These are phyloP conservation scores for Lunularia cruciata DNA, from an alignment of 225 moss, liverwort and hornwort species.

Conservation along the genomic window DNA sequence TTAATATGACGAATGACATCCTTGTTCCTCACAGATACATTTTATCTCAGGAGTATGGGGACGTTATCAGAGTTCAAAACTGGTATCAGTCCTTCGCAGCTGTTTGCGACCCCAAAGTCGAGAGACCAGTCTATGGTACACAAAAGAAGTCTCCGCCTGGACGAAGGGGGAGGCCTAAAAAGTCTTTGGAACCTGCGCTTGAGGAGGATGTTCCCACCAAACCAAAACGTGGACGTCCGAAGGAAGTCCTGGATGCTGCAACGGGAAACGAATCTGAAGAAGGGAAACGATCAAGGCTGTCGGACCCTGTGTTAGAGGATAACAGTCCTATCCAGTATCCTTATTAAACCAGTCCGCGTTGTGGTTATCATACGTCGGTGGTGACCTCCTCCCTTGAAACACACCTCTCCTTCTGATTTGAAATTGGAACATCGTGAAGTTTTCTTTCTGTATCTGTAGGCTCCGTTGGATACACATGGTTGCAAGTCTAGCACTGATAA, in stretches of 20 bases:
- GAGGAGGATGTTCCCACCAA: slow-evolving; percentile 1
- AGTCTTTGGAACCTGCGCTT: neutral
- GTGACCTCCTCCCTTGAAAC: no score
- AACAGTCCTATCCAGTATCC: slow-evolving; percentile 69
- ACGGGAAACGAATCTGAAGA: slow-evolving; percentile 6
- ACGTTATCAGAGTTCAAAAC: slow-evolving; percentile 81
- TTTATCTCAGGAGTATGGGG: slow-evolving; percentile 72
- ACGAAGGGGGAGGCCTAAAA: neutral
- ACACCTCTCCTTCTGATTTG: no score
- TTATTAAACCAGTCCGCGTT: no score
- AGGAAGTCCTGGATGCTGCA: neutral
- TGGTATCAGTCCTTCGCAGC: slow-evolving; percentile 88
- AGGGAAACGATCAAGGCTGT: slow-evolving; percentile 14
- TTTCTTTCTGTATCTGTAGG: no score
- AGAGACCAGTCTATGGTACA: slow-evolving; percentile 18
- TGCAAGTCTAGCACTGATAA: no score
- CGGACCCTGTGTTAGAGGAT: slow-evolving; percentile 25
- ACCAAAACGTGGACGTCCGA: slow-evolving; percentile 10
- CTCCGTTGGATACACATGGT: no score
- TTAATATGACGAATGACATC: neutral
- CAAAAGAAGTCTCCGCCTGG: slow-evolving; percentile 14
- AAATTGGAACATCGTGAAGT: no score
- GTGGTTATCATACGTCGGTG: no score
- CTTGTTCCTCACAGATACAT: slow-evolving; percentile 44
- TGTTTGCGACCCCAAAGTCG: slow-evolving; percentile 52